Percentiles rank a stretch among this genome's conserved stretches.
Evolutionary conservation across 768 basidiomycete genomes (phyloP).

Genomic region (Hebeloma cylindrosporum): DNA sequence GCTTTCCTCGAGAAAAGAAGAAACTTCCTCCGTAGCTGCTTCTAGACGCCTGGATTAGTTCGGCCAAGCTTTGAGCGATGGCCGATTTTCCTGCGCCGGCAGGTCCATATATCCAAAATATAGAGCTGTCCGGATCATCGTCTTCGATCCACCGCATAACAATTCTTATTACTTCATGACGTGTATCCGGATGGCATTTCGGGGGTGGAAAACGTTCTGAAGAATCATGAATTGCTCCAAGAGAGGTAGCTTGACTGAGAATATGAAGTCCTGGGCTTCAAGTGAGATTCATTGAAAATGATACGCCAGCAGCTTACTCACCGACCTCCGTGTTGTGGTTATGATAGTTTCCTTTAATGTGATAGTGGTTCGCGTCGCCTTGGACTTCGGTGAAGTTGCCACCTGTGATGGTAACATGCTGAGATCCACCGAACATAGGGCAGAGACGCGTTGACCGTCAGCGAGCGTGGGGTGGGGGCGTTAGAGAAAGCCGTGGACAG

Average conservation of each 20-base stretch:
- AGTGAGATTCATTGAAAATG: too few relatives aligned
- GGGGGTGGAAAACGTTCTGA: conserved; percentile 6
- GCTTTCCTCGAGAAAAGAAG: conserved; percentile 14
- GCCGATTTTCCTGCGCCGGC: conserved; percentile 27
- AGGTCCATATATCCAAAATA: conserved; percentile 24
- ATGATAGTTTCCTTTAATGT: too few relatives aligned
- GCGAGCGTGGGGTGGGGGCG: too few relatives aligned
- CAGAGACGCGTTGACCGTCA: too few relatives aligned
- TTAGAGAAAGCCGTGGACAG: too few relatives aligned
- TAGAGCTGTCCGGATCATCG: not conserved
- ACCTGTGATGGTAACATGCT: too few relatives aligned
- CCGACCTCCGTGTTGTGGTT: too few relatives aligned
- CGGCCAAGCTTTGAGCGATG: conserved; percentile 32
- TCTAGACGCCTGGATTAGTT: conserved; percentile 3
- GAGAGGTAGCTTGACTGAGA: not conserved
- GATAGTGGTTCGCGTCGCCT: too few relatives aligned
- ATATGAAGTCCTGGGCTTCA: not conserved
- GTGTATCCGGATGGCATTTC: conserved; percentile 17
- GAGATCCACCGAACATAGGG: too few relatives aligned
- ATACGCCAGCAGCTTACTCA: too few relatives aligned
- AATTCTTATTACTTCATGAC: conserved; percentile 8
- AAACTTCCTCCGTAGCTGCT: conserved; percentile 14
- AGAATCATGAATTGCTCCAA: conserved; percentile 15
- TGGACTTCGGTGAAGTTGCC: too few relatives aligned
- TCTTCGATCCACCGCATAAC: conserved; percentile 11